These are phyloP conservation scores for Cladosporium sp. DNA, from an alignment of 2,329 filamentous ascomycete species.

Conservation along the genomic window DNA sequence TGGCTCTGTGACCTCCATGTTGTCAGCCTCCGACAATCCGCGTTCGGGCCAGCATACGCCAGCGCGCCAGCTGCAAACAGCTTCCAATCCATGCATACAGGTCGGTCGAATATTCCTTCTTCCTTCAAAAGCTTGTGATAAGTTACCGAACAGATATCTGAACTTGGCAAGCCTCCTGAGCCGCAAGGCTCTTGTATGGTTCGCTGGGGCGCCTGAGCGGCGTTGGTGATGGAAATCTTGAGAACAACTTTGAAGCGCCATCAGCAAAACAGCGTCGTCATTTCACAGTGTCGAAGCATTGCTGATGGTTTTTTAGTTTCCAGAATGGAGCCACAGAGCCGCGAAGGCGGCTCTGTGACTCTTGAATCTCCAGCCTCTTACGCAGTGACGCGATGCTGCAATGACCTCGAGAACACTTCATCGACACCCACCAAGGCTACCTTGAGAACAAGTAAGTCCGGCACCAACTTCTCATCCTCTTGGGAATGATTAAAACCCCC, in stretches of 20 bases:
- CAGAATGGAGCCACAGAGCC: neutral
- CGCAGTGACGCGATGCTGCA: neutral
- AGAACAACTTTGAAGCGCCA: neutral
- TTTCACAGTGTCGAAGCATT: neutral
- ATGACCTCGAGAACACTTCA: neutral
- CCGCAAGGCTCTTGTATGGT: neutral
- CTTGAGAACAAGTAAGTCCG: neutral
- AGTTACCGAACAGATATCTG: neutral
- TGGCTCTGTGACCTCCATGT: no score
- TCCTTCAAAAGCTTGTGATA: neutral
- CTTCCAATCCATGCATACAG: neutral
- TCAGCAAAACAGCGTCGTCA: neutral
- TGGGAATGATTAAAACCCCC: neutral
- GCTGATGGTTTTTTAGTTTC: neutral
- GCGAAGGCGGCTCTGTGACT: neutral
- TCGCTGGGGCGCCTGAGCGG: neutral
- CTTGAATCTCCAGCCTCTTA: neutral
- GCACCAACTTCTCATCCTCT: neutral
- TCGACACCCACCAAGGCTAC: neutral
- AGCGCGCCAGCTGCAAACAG: neutral
- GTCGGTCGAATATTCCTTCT: neutral
- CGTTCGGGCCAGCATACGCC: neutral
- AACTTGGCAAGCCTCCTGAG: neutral
- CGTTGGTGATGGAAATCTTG: neutral
- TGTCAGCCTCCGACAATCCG: neutral